phyloP scores from a whole-genome alignment of 805 yeast species.

The Candida nemodendra region DNA sequence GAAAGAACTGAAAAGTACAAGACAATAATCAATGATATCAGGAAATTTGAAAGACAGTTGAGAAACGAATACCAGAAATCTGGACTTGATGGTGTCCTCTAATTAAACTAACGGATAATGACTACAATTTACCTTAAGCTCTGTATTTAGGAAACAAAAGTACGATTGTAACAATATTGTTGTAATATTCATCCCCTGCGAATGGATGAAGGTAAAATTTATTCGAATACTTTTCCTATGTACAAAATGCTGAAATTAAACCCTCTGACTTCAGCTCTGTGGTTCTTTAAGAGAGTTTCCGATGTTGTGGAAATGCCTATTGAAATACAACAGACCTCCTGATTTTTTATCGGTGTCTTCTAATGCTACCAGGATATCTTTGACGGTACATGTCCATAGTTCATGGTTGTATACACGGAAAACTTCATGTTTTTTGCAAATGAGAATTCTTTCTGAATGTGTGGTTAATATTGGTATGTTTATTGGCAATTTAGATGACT shows the following conservation, averaged over 20 bases:
- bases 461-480: slow-evolving; percentile 53
- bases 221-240: background rate
- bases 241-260: slow-evolving; percentile 1
- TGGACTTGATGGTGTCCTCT: background rate
- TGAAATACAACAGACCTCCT: slow-evolving; percentile 68
- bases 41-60: slow-evolving; percentile 24
- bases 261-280: background rate
- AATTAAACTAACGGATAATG: too few relatives aligned
- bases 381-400: slow-evolving; percentile 82
- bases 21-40: slow-evolving; percentile 23
- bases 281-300: slow-evolving; percentile 26
- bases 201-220: too few relatives aligned
- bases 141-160: too few relatives aligned
- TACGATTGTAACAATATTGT: too few relatives aligned
- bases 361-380: slow-evolving; percentile 43
- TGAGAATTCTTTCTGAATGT: slow-evolving; percentile 56
- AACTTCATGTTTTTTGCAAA: slow-evolving; percentile 55
- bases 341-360: slow-evolving; percentile 35
- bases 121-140: too few relatives aligned
- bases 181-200: too few relatives aligned
- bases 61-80: slow-evolving; percentile 11
- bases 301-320: slow-evolving; percentile 55
- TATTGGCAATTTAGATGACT: slow-evolving; percentile 19
- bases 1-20: slow-evolving; percentile 27
- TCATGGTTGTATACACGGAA: slow-evolving; percentile 80